phyloP scores from a whole-genome alignment of 148 eudicot genomes.

The Silene conica region DNA sequence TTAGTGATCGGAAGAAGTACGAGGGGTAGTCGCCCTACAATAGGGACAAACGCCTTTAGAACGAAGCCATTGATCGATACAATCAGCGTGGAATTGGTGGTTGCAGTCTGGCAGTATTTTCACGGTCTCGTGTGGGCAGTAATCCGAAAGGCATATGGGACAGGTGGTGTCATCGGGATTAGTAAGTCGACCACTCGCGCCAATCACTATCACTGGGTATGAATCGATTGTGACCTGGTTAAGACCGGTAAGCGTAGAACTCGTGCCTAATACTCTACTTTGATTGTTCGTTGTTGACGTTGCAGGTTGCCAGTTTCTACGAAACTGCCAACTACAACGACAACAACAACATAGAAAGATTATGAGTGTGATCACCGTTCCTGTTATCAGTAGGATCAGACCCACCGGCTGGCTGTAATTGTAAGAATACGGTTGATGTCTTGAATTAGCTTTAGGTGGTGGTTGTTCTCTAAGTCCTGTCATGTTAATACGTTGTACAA shows the following conservation, averaged over 20 bases:
- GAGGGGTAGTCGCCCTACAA: constrained; percentile 27
- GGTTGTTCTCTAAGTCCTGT: too few relatives aligned
- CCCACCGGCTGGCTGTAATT: neutral
- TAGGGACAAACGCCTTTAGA: constrained; percentile 47
- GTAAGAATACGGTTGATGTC: too few relatives aligned
- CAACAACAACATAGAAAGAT: neutral
- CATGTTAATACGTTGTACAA: too few relatives aligned
- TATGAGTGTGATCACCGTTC: neutral
- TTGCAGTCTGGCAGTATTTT: constrained; percentile 33
- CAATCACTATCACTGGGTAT: constrained; percentile 33
- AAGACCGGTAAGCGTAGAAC: constrained; percentile 22
- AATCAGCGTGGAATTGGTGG: constrained; percentile 51
- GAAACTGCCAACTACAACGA: neutral
- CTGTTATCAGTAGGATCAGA: neutral
- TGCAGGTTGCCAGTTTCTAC: neutral
- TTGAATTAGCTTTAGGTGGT: too few relatives aligned
- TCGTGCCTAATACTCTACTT: neutral
- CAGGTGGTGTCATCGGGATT: constrained; percentile 17
- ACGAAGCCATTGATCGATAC: constrained; percentile 52
- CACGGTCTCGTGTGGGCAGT: constrained; percentile 4
- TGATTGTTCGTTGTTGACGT: neutral
- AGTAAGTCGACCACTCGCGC: constrained; percentile 36
- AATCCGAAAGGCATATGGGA: neutral
- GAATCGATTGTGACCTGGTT: constrained; percentile 42
- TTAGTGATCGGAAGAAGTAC: neutral